Evolutionary conservation across 768 basidiomycete genomes (phyloP), one percentile per base, ranked within the genome.

Genomic region (Strobilomyces confusus): DNA sequence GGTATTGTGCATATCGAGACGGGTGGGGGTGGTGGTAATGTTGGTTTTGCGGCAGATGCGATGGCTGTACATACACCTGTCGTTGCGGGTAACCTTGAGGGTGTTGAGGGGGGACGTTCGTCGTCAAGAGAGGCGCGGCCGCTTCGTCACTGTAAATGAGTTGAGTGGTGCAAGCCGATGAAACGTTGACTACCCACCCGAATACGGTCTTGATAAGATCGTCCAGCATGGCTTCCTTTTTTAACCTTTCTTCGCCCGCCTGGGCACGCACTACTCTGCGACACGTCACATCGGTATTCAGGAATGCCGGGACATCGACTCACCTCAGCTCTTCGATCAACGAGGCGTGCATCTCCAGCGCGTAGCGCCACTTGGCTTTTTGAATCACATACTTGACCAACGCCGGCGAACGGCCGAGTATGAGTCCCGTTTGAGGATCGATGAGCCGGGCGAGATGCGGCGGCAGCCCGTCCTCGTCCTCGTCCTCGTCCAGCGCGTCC

Each of bases 321-420:
- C 49, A 69, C 68, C 67, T 77, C 57, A 91, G 71, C 66, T 94
- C 87, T 57, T 84, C 80, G 29, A 79, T 70, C 36, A 94, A 72
- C 30, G 74, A 72, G 30, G 81, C 82, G 56, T 90, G 84, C 62
- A 89, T 83, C 52, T 86, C 79, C 29, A 85, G 56, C 14, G 81
- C 83, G 63, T 84, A 87, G 46, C 73, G 74, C 66, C 86, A 78
- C 63, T 92, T 92, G 7, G 93, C 92, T 63, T 94, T 69, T 34
- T 71, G 55, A 72, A 77, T 57, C 72, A 83, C 75, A 67, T 94
- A 95, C 75, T 82, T 83, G 33, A 83, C 81, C 74, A 86, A 82
- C 29, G 76, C 72, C 0, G 81, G 85, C n/a, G 83, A 72, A n/a
- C 86, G 79, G 1, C 87, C 89, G 61, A 81, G 67, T 5, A 90